These are phyloP conservation scores for Amanita molliuscula DNA, from an alignment of 768 basidiomycete species.

Conservation along the genomic window DNA sequence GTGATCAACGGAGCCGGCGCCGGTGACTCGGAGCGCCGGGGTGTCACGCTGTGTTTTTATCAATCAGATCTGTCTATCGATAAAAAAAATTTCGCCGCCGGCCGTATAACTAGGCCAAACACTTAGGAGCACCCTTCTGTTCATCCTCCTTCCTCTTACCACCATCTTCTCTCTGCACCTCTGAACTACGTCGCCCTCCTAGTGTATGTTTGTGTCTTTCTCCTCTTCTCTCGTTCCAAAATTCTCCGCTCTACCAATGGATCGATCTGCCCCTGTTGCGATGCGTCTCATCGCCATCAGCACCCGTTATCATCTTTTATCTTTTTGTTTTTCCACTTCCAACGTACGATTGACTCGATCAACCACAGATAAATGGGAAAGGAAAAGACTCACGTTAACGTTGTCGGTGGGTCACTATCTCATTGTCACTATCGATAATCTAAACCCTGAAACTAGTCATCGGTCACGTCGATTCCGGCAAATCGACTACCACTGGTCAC, in stretches of 20 bases:
- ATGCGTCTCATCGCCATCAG: slow-evolving; percentile 15
- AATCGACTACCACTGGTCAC: slow-evolving; percentile 99
- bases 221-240: slow-evolving; percentile 6
- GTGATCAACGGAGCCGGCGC: slow-evolving; percentile 7
- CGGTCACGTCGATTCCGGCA: slow-evolving; percentile 99
- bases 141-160: slow-evolving; percentile 33
- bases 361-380: slow-evolving; percentile 71
- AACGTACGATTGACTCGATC: neutral
- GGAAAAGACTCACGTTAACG: slow-evolving; percentile 95
- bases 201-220: slow-evolving; percentile 25
- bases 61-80: slow-evolving; percentile 47
- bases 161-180: slow-evolving; percentile 28
- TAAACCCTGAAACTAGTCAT: slow-evolving; percentile 53
- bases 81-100: slow-evolving; percentile 46
- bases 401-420: slow-evolving; percentile 66
- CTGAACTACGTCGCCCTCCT: slow-evolving; percentile 17
- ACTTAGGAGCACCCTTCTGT: slow-evolving; percentile 23
- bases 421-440: slow-evolving; percentile 12
- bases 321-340: slow-evolving; percentile 11
- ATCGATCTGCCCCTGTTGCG: slow-evolving; percentile 16
- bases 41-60: slow-evolving; percentile 35
- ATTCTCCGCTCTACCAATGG: slow-evolving; percentile 13
- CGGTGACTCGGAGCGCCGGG: slow-evolving; percentile 18
- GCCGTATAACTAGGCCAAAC: slow-evolving; percentile 55
- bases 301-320: slow-evolving; percentile 10